Evolutionary conservation across 2,329 filamentous ascomycete species (phyloP).

Genomic region (Ascochyta rabiei): DNA sequence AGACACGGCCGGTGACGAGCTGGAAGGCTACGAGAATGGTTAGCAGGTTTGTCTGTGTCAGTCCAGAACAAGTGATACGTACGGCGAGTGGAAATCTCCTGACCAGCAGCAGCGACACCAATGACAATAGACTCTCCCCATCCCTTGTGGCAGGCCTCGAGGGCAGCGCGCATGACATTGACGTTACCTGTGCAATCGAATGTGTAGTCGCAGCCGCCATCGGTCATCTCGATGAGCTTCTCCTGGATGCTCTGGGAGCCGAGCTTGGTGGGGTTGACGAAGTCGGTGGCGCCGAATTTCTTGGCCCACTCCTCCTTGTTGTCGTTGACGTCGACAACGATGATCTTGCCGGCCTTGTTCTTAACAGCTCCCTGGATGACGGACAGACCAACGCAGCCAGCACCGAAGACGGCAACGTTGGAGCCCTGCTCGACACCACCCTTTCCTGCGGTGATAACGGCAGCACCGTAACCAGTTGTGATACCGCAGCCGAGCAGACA

Average conservation of each 20-base stretch:
- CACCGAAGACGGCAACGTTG: conserved; percentile 91
- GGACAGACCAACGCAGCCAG: conserved; percentile 92
- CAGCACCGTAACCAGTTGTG: conserved; percentile 96
- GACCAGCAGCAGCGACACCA: conserved; percentile 92
- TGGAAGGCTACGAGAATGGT: conserved; percentile 76
- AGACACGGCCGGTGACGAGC: conserved; percentile 94
- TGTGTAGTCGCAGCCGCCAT: conserved; percentile 97
- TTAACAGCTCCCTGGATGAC: conserved; percentile 93
- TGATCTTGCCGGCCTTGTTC: conserved; percentile 80
- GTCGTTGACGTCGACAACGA: conserved; percentile 82
- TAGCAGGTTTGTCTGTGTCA: conserved; percentile 2
- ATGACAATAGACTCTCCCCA: conserved; percentile 99
- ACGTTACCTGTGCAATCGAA: conserved; percentile 99
- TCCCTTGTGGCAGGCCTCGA: conserved; percentile 98
- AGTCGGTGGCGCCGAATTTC: conserved; percentile 96
- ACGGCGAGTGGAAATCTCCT: conserved; percentile 94
- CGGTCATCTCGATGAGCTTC: conserved; percentile 94
- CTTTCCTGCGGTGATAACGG: conserved; percentile 82
- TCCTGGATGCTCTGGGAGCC: conserved; percentile 80
- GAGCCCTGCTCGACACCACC: conserved; percentile 78
- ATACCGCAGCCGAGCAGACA: conserved; percentile 97
- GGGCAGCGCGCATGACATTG: conserved; percentile 89
- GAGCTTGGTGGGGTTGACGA: conserved; percentile 83
- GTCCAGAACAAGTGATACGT: conserved; percentile 53
- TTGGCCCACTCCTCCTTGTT: conserved; percentile 87